Evolutionary conservation across 345 rosid genomes (phyloP).

Genomic region (Brassica napus): Da-Ae NC_063438.1:26142001-26142500

Average conservation of each 20-base stretch:
- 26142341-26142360: conserved; percentile 85
- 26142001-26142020: conserved; percentile 76
- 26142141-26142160: conserved; percentile 73
- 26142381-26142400: conserved; percentile 76
- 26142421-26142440: conserved; percentile 46
- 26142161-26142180: conserved; percentile 96
- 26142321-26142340: conserved; percentile 73
- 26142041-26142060: conserved; percentile 67
- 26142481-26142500: conserved; percentile 40
- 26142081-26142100: conserved; percentile 71
- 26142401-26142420: conserved; percentile 54
- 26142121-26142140: conserved; percentile 84
- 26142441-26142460: conserved; percentile 38
- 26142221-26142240: conserved; percentile 62
- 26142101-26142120: conserved; percentile 94
- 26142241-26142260: conserved; percentile 7
- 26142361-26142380: conserved; percentile 90
- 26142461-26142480: conserved; percentile 42
- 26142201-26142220: conserved; percentile 88
- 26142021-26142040: conserved; percentile 83
- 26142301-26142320: conserved; percentile 13
- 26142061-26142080: conserved; percentile 83
- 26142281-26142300: not conserved
- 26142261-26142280: not conserved
- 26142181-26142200: conserved; percentile 91